Evolutionary conservation across 164 flowering plant genomes (phyloP).

Genomic region (Berberis thunbergii): DNA sequence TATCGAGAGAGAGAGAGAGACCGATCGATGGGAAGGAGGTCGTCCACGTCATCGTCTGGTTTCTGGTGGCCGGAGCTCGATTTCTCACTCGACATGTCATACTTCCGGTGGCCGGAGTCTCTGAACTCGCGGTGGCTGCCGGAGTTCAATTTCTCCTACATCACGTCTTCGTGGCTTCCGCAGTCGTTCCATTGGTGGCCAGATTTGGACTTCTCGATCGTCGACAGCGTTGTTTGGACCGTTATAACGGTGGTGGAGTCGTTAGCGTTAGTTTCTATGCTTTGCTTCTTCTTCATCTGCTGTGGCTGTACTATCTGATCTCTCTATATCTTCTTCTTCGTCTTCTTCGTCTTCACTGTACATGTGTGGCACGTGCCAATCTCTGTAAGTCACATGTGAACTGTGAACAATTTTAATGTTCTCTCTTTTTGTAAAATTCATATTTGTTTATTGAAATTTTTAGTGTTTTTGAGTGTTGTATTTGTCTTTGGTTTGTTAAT

Average conservation of each 20-base stretch:
- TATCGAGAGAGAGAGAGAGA: neutral
- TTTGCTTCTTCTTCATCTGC: conserved; percentile 62
- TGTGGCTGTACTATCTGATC: conserved; percentile 74
- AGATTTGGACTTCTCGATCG: conserved; percentile 27
- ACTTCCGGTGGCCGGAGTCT: conserved; percentile 34
- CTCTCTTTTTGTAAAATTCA: too few relatives aligned
- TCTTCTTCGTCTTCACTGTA: neutral
- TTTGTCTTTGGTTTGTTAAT: too few relatives aligned
- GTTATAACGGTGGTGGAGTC: conserved; percentile 47
- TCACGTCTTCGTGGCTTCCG: conserved; percentile 13
- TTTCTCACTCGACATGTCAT: conserved; percentile 18
- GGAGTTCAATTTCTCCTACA: conserved; percentile 24
- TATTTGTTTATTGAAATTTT: too few relatives aligned
- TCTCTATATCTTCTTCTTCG: neutral
- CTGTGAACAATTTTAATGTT: neutral
- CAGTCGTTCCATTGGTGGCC: conserved; percentile 21
- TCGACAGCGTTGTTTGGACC: conserved; percentile 54
- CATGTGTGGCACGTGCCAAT: neutral
- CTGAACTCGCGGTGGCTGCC: too few relatives aligned
- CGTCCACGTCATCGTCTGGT: conserved; percentile 13
- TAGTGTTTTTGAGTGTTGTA: too few relatives aligned
- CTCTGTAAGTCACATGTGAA: neutral
- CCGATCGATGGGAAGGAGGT: conserved; percentile 9
- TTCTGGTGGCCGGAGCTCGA: conserved; percentile 40
- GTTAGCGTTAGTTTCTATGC: conserved; percentile 48